Evolutionary conservation across 208 protist genomes (phyloP).

Genomic region (Leishmania braziliensis): DNA sequence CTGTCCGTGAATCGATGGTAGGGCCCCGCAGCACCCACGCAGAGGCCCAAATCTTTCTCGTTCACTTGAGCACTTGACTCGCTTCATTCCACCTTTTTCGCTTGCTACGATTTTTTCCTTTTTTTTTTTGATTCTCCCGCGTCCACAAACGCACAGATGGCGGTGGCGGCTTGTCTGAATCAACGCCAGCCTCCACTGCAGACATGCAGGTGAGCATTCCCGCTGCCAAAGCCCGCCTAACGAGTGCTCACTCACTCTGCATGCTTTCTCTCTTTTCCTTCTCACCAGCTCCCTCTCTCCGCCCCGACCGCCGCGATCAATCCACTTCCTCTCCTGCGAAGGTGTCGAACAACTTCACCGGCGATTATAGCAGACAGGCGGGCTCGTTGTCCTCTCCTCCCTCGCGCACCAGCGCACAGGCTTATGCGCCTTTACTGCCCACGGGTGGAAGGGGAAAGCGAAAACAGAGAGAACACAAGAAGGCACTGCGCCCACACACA

Average conservation of each 20-base stretch:
- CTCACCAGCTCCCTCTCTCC: background rate
- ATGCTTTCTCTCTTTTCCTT: background rate
- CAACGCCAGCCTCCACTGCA: background rate
- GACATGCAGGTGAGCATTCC: background rate
- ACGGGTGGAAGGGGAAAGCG: too few relatives aligned
- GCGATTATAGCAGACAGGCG: background rate
- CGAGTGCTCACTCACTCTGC: background rate
- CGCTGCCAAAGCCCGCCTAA: background rate
- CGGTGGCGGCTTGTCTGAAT: background rate
- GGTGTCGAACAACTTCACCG: background rate
- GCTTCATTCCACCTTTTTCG: background rate
- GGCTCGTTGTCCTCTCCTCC: background rate
- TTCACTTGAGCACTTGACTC: background rate
- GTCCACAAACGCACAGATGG: too few relatives aligned
- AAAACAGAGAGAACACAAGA: too few relatives aligned
- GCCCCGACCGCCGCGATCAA: background rate
- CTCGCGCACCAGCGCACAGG: background rate
- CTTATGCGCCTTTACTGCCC: too few relatives aligned
- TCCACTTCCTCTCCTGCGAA: background rate
- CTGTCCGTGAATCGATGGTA: too few relatives aligned
- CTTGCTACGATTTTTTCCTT: background rate
- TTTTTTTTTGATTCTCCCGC: background rate
- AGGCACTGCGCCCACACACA: too few relatives aligned
- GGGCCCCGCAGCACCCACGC: too few relatives aligned
- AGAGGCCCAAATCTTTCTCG: too few relatives aligned